Evolutionary conservation across 129 eudicot species (phyloP), one percentile per base, ranked within the genome.

Genomic region (Mikania micrantha): DNA sequence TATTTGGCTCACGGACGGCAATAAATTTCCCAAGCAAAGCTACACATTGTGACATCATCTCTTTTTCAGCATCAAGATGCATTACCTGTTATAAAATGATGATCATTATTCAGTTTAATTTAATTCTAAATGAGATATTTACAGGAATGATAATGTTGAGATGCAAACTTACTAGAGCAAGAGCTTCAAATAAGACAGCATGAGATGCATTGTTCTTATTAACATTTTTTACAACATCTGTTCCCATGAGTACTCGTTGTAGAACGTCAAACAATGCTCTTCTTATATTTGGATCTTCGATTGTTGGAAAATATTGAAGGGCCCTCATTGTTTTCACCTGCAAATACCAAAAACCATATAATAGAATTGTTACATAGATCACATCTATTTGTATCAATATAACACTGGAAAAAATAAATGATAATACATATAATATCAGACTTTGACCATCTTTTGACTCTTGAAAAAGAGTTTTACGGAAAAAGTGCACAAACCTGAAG

Each of bases 51-150:
- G 99, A 93, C 99, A 93, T 89, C 99, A 93, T 93, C 76, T 93
- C 99, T 68, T 89, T 84, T 78, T 93, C 99, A 28, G 99, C 99
- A 89, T 93, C 99, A 75, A 93, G 95, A 81, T 93, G 99, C 99
- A 93, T 93, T 65, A 91, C 97, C 97, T 88, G 69, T 69, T 17
- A 39, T 39, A 49, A 19, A 45, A 64, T 35, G n/a, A 52, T 68
- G 47, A 36, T 47, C 54, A 68, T 50, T 9, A 48, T 35, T 63
- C 41, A 61, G 50, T 62, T 72, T 47, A 72, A 45, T 31, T 65
- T 60, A 21, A 47, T 9, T 21, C 7, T 1, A 21, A 50, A 35
- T 8, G 39, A 28, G 22, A 21, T 24, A 16, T 16, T 25, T 49
- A 9, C 40, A 42, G 34, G 20, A 35, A 25, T 10, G 28, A 63